These are phyloP conservation scores for Papilionanthe hybrid DNA, from an alignment of 116 monocot species.

Conservation along the genomic window DNA sequence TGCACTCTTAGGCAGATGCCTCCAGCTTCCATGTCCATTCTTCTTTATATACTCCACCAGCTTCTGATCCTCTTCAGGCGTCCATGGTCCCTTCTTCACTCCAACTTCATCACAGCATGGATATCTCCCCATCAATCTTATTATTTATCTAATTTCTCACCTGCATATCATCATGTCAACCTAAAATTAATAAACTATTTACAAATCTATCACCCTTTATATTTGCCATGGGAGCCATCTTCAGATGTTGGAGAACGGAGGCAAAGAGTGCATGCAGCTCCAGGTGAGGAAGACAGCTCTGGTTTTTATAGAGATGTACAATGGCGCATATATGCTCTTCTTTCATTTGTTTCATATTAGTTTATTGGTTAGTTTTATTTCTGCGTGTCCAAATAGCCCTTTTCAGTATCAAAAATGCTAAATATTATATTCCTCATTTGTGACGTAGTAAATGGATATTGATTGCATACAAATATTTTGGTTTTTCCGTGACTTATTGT, in stretches of 20 bases:
- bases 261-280: too few species aligned
- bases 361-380: not conserved
- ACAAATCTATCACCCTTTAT: too few species aligned
- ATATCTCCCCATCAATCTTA: constrained; percentile 31
- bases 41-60: constrained; percentile 26
- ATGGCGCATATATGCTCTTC: too few species aligned
- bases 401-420: too few species aligned
- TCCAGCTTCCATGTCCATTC: constrained; percentile 36
- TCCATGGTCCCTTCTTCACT: constrained; percentile 47
- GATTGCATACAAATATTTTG: not conserved
- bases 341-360: not conserved
- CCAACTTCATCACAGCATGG: constrained; percentile 27
- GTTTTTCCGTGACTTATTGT: not conserved
- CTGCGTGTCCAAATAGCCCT: not conserved
- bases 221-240: not conserved
- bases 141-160: not conserved
- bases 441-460: too few species aligned
- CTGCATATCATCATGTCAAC: too few species aligned
- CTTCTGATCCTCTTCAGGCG: constrained; percentile 41
- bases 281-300: too few species aligned
- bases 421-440: too few species aligned
- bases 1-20: constrained; percentile 27
- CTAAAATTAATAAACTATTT: too few species aligned
- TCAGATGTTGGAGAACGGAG: too few species aligned
- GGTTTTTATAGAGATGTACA: too few species aligned